Percentiles rank a stretch among this genome's conserved stretches.
phyloP scores from a whole-genome alignment of 73 alveolate species.

The Uronychia setigera region DNA sequence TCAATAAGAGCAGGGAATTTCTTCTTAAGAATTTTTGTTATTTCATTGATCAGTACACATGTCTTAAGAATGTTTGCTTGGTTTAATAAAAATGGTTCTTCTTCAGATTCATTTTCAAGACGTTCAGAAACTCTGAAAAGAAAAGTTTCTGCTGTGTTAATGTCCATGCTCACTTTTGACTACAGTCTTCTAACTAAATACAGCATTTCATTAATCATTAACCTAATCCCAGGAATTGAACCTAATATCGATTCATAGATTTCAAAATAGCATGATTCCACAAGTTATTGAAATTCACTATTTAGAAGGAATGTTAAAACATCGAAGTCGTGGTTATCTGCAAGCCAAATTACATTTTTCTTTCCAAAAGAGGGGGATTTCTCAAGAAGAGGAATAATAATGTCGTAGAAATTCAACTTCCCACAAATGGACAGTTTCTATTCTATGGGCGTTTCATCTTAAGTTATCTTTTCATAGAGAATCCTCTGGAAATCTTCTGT shows the following conservation, averaged over 20 bases:
- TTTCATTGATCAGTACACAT: not conserved
- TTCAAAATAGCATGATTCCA: not conserved
- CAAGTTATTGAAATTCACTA: not conserved
- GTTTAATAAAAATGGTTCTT: not conserved
- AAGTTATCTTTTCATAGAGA: not conserved
- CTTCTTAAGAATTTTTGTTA: not conserved
- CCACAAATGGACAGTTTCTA: not conserved
- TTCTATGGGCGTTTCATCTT: not conserved
- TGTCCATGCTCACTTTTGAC: not conserved
- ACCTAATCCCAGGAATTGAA: not conserved
- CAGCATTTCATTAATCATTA: not conserved
- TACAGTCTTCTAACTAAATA: not conserved
- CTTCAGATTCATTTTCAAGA: not conserved
- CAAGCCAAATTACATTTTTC: not conserved
- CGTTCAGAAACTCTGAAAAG: not conserved
- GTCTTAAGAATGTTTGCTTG: not conserved
- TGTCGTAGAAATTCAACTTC: not conserved
- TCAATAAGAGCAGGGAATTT: not conserved
- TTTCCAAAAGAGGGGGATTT: not conserved
- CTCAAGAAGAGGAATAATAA: not conserved
- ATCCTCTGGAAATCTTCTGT: not conserved
- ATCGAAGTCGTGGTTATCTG: not conserved
- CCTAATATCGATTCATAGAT: not conserved
- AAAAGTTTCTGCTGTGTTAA: not conserved
- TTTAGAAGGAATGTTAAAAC: not conserved